These are phyloP conservation scores for Triangularia verruculosa DNA, from an alignment of 2,329 filamentous ascomycete species.

Conservation along the genomic window DNA sequence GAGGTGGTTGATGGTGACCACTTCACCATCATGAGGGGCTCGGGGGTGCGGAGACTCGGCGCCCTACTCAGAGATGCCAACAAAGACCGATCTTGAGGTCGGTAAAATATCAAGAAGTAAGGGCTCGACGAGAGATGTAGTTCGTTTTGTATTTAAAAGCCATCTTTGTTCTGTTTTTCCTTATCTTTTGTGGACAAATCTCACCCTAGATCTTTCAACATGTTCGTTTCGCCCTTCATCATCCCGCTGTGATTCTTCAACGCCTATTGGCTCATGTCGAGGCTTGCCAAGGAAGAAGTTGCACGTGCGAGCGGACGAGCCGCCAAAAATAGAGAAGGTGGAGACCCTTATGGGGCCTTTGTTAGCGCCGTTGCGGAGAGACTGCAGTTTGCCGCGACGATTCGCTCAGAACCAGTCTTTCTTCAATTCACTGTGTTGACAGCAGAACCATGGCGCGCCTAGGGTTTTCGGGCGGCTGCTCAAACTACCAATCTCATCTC, in stretches of 20 bases:
- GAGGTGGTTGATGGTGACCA: slow-evolving; percentile 14
- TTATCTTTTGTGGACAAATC: not conserved
- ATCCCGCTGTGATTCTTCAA: not conserved
- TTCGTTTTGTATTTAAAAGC: not conserved
- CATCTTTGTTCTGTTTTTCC: not conserved
- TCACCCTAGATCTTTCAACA: not conserved
- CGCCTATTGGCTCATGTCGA: not conserved
- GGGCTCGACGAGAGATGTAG: not conserved
- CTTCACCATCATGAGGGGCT: slow-evolving; percentile 16
- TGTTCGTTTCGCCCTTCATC: not conserved
- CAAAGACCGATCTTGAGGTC: not conserved
- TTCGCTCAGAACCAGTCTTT: slow-evolving; percentile 4
- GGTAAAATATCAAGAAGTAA: not conserved
- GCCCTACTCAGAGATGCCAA: not conserved
- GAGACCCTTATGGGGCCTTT: not conserved
- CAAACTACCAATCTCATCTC: slow-evolving; percentile 20
- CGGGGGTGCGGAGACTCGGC: slow-evolving; percentile 10
- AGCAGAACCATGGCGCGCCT: not conserved
- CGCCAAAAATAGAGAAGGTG: slow-evolving; percentile 2
- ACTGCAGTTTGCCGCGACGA: slow-evolving; percentile 14
- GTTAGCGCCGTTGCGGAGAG: slow-evolving; percentile 10
- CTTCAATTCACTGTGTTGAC: not conserved
- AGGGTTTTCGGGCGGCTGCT: slow-evolving; percentile 10
- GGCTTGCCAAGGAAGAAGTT: not conserved
- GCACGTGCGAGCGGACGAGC: not conserved